Base-by-base conservation (phyloP, 179 eudicot species). In the Drosera spatulata region DNA sequence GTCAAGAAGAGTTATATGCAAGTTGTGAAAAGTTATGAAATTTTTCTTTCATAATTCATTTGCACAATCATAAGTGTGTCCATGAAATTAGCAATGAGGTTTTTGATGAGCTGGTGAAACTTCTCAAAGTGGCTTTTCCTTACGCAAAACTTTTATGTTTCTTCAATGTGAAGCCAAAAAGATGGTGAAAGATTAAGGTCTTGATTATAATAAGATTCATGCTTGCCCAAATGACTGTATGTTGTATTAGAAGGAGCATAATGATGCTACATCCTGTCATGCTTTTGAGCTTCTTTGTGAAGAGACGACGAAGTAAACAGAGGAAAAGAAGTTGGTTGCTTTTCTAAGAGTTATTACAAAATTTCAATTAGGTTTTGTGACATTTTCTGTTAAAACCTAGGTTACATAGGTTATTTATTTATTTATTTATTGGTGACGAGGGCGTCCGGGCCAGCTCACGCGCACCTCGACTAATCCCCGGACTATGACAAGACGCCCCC, bases 171-270 rank as follows among this genome's bases (percentile, higher is more conserved):
- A 47, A 48, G 63, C 63, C 4, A 60, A 15, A 60, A 59, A 59
- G 12, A 43, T 45, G 6, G 62, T 59, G 50, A 15, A 13, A 9
- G 62, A 59, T 44, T 59, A 43, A 43, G 51, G 53, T 5, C 54
- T 45, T 46, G 53, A 60, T 33, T 48, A 12, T 12, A 47, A 48
- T 15, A 60, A 60, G 42, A 60, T 60, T 1, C 4, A 60, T 60
- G 43, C 54, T 46, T 60, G 53, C 48, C 53, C 41, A 5, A 60
- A 60, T 60, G 63, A 60, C 50, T 61, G 44, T 41, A 61, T 12
- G 10, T 14, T 61, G 5, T 51, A 50, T 41, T 13, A 49, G 57
- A 61, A 52, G 33, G 33, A 22, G 33, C 33, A 22, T 22, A 22
- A 22, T 22, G 33, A 22, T 22, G 1, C 33, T 0, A 22, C 33